Evolutionary conservation across 352 stramenopile species (phyloP).

Genomic region (Pythium biforme): DNA sequence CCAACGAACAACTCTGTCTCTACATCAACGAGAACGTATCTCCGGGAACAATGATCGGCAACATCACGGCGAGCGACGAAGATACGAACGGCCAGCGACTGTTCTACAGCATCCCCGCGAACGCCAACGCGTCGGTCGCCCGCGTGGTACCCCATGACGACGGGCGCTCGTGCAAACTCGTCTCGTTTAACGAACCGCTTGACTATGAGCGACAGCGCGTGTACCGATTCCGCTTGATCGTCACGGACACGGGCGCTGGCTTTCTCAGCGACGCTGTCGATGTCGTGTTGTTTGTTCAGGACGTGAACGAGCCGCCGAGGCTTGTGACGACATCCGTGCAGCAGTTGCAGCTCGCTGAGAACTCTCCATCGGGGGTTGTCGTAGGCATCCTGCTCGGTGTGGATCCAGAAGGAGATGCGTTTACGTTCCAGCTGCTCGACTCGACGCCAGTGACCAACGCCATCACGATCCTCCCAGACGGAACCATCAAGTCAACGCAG

Average conservation of each 20-base stretch:
- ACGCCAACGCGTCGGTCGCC: slow-evolving; percentile 19
- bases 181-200: slow-evolving; percentile 33
- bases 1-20: slow-evolving; percentile 51
- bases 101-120: slow-evolving; percentile 34
- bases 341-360: slow-evolving; percentile 38
- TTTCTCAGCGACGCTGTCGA: slow-evolving; percentile 43
- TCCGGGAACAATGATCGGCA: slow-evolving; percentile 26
- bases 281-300: slow-evolving; percentile 41
- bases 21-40: slow-evolving; percentile 35
- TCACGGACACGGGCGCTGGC: slow-evolving; percentile 44
- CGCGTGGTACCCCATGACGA: slow-evolving; percentile 26
- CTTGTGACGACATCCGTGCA: slow-evolving; percentile 32
- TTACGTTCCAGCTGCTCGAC: slow-evolving; percentile 36
- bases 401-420: slow-evolving; percentile 49
- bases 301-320: slow-evolving; percentile 48
- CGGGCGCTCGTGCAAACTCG: slow-evolving; percentile 37
- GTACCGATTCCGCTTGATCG: slow-evolving; percentile 40
- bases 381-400: slow-evolving; percentile 39
- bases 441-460: slow-evolving; percentile 29
- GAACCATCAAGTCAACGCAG: slow-evolving; percentile 8
- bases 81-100: slow-evolving; percentile 42
- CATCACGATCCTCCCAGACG: slow-evolving; percentile 11
- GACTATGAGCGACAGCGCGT: slow-evolving; percentile 43
- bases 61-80: slow-evolving; percentile 33
- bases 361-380: slow-evolving; percentile 18